A percentile compares a stretch with the other conserved stretches of the same genome.
Evolutionary conservation across 2,329 filamentous ascomycete genomes (phyloP).

Genomic region (Hymenoscyphus albidus): DNA sequence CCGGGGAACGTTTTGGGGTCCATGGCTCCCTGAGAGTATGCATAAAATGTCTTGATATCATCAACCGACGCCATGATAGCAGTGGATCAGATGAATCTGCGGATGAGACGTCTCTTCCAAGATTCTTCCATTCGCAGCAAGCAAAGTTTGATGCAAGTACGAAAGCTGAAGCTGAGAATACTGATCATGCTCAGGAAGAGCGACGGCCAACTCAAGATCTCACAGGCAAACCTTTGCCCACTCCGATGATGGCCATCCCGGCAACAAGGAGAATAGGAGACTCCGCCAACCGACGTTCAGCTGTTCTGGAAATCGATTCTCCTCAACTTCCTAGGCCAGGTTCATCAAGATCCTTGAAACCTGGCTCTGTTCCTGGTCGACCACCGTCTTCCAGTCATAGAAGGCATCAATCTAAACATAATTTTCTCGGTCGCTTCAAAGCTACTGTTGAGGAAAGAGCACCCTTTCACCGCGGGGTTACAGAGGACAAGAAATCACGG

Average conservation of each 20-base stretch:
- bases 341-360: constrained; percentile 84
- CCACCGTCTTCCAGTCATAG: constrained; percentile 78
- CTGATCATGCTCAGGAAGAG: constrained; percentile 33
- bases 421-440: constrained; percentile 73
- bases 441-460: constrained; percentile 71
- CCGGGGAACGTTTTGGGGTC: constrained; percentile 83
- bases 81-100: constrained; percentile 84
- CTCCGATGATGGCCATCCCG: constrained; percentile 68
- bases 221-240: constrained; percentile 51
- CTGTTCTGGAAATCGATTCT: constrained; percentile 83
- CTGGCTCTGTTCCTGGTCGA: constrained; percentile 58
- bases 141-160: constrained; percentile 41
- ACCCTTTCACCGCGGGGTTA: constrained; percentile 76
- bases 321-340: constrained; percentile 84
- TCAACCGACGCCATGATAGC: constrained; percentile 84
- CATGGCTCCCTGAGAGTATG: constrained; percentile 82
- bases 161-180: constrained; percentile 40
- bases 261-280: constrained; percentile 64
- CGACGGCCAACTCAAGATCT: constrained; percentile 36
- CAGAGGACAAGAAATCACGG: constrained; percentile 65
- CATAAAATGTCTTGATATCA: constrained; percentile 86
- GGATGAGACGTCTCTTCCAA: constrained; percentile 66
- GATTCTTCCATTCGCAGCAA: constrained; percentile 55
- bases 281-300: constrained; percentile 77
- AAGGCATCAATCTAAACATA: constrained; percentile 83